Conservation (phyloP, 2,329 filamentous ascomycete genomes). For the Colletotrichum siamense region DNA sequence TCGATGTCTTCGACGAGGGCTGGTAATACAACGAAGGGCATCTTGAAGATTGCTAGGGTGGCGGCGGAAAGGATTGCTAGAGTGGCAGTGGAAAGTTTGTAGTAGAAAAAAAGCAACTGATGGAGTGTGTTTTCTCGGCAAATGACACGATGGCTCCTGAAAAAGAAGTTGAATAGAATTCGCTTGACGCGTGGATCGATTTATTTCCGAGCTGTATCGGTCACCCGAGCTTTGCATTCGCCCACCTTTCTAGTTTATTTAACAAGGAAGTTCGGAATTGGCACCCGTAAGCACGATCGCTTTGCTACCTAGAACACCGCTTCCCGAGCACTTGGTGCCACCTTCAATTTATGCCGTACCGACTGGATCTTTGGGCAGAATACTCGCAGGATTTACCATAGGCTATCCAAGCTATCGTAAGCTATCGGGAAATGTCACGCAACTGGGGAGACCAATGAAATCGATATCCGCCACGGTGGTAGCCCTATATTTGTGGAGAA, state of each 20-base stretch:
- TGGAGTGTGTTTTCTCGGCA: not conserved
- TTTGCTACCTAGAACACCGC: not conserved
- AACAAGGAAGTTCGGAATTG: not conserved
- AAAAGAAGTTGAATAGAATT: not conserved
- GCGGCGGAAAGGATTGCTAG: not conserved
- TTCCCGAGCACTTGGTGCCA: not conserved
- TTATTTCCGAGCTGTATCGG: not conserved
- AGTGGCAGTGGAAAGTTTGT: not conserved
- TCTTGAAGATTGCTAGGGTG: not conserved
- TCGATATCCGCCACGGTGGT: not conserved
- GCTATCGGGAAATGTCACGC: not conserved
- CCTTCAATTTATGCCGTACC: not conserved
- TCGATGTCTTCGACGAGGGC: conserved; percentile 50
- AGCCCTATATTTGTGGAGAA: not conserved
- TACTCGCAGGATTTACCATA: not conserved
- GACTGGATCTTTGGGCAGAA: not conserved
- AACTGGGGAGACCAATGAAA: not conserved
- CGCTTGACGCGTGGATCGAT: not conserved
- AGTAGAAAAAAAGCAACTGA: not conserved
- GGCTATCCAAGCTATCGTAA: not conserved
- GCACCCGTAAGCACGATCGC: not conserved
- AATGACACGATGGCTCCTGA: not conserved
- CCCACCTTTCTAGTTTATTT: not conserved
- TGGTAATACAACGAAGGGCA: conserved; percentile 42
- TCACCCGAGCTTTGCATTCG: not conserved